These are phyloP conservation scores for Camelina laxa DNA, from an alignment of 345 rosid genomes.

Conservation along the genomic window DNA sequence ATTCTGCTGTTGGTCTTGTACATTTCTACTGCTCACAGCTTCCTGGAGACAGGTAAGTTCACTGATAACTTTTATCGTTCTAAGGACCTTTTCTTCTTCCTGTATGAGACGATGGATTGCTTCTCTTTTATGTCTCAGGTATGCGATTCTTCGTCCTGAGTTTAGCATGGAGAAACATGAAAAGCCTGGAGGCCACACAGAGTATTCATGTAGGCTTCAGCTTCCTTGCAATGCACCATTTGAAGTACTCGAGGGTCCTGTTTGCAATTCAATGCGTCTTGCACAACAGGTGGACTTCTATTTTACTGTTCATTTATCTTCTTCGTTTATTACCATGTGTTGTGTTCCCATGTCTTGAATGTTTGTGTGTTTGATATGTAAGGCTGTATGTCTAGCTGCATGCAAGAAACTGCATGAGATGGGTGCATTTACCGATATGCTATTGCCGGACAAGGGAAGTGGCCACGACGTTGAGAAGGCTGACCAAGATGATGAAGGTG, in stretches of 20 bases:
- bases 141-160: constrained; percentile 96
- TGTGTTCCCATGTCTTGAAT: constrained; percentile 15
- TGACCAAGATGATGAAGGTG: constrained; percentile 88
- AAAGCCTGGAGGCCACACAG: constrained; percentile 86
- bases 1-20: constrained; percentile 94
- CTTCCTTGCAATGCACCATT: constrained; percentile 98
- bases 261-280: constrained; percentile 90
- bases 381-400: constrained; percentile 99
- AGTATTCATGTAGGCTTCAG: constrained; percentile 97
- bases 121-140: constrained; percentile 53
- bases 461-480: constrained; percentile 79
- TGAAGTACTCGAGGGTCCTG: constrained; percentile 95
- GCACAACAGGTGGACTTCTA: constrained; percentile 79
- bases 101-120: constrained; percentile 12
- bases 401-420: constrained; percentile 99
- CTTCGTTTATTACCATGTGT: background rate
- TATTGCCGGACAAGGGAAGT: constrained; percentile 98
- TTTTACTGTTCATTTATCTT: constrained; percentile 6
- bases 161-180: constrained; percentile 91
- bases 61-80: background rate
- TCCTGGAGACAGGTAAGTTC: constrained; percentile 86
- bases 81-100: constrained; percentile 7
- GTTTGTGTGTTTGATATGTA: constrained; percentile 46
- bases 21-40: constrained; percentile 98
- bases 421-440: constrained; percentile 99